Evolutionary conservation across 352 stramenopile species (phyloP).

Genomic region (Globisporangium takayamanum): DNA sequence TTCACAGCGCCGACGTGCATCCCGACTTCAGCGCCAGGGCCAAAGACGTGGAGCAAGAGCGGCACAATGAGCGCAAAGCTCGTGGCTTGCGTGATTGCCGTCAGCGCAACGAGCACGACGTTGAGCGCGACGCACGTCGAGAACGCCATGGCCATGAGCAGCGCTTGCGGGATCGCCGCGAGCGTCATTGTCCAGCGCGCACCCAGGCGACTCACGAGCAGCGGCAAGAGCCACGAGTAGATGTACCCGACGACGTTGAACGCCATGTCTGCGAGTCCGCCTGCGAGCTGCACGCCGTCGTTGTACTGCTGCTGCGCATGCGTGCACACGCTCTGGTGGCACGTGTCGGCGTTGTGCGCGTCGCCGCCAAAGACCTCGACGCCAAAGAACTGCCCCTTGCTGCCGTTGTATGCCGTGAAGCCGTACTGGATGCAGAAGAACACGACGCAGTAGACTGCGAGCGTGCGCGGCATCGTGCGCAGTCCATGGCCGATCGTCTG

Average conservation of each 20-base stretch:
- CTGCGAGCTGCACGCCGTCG: slow-evolving; percentile 31
- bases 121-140: slow-evolving; percentile 23
- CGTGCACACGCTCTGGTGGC: slow-evolving; percentile 23
- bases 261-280: slow-evolving; percentile 33
- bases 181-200: slow-evolving; percentile 28
- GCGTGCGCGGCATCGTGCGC: slow-evolving; percentile 27
- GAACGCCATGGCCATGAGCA: slow-evolving; percentile 43
- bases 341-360: slow-evolving; percentile 30
- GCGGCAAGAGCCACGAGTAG: slow-evolving; percentile 36
- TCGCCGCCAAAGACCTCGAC: slow-evolving; percentile 39
- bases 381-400: slow-evolving; percentile 60
- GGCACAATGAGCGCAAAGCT: slow-evolving; percentile 46
- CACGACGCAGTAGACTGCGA: slow-evolving; percentile 41
- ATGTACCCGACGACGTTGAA: slow-evolving; percentile 37
- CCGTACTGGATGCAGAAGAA: slow-evolving; percentile 48
- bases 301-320: slow-evolving; percentile 35
- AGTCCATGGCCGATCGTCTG: slow-evolving; percentile 37
- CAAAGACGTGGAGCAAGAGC: slow-evolving; percentile 41
- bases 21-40: slow-evolving; percentile 28
- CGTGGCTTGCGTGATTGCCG: slow-evolving; percentile 33
- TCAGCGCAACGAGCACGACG: slow-evolving; percentile 33
- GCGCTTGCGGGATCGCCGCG: slow-evolving; percentile 28
- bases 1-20: slow-evolving; percentile 51
- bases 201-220: slow-evolving; percentile 28
- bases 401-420: slow-evolving; percentile 49